phyloP scores from a whole-genome alignment of 495 filamentous ascomycete genomes.

The Neurospora discreta region DNA sequence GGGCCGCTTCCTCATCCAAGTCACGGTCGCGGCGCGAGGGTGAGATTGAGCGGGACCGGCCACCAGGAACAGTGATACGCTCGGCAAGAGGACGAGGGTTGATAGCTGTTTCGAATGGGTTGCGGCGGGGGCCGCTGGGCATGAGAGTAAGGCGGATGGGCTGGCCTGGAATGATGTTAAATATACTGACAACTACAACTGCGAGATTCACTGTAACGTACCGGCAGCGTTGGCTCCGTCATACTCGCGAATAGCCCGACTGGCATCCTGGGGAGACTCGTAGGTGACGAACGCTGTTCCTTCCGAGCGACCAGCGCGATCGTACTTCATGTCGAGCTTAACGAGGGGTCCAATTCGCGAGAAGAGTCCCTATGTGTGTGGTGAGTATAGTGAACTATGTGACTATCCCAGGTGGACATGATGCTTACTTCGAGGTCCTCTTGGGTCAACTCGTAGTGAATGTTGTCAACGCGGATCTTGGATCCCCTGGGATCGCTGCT shows the following conservation, averaged over 20 bases:
- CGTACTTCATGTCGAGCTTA: conserved; percentile 66
- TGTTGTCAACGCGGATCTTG: conserved; percentile 77
- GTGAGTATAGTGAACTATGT: conserved; percentile 1
- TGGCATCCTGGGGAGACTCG: conserved; percentile 53
- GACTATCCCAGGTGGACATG: not conserved
- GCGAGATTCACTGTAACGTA: conserved; percentile 8
- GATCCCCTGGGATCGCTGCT: conserved; percentile 43
- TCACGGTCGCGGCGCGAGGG: conserved; percentile 40
- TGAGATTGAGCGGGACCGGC: conserved; percentile 38
- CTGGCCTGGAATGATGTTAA: conserved; percentile 40
- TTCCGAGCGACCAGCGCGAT: conserved; percentile 82
- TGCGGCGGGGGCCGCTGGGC: conserved; percentile 35
- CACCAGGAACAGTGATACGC: conserved; percentile 49
- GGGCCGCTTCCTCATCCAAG: conserved; percentile 23
- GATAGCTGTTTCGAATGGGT: conserved; percentile 49
- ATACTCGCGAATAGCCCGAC: conserved; percentile 64
- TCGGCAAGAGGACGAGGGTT: conserved; percentile 60
- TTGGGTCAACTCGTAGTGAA: conserved; percentile 88
- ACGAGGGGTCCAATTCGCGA: conserved; percentile 60
- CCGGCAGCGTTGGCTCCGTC: conserved; percentile 88
- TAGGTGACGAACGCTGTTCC: conserved; percentile 83
- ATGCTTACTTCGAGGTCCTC: conserved; percentile 65
- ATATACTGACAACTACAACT: not conserved
- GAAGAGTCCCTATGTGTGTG: conserved; percentile 58
- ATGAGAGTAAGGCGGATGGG: conserved; percentile 73